Conservation (phyloP, 208 protist genomes). For the Acanthamoeba royreba region DNA sequence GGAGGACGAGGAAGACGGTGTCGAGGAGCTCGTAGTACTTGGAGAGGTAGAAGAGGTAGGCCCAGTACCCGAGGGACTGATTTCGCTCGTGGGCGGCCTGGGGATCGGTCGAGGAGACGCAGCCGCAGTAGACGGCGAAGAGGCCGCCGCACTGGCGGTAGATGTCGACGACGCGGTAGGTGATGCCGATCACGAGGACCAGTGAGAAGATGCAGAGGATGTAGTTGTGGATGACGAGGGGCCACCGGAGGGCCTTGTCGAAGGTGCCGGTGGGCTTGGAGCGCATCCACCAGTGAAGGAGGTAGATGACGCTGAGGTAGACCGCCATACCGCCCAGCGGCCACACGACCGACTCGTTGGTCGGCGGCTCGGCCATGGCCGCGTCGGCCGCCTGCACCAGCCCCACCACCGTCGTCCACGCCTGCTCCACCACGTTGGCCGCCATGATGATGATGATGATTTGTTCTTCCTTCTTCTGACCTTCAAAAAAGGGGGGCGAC, state of each 20-base stretch:
- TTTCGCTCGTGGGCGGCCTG: not conserved
- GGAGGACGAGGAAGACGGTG: constrained; percentile 41
- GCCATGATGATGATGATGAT: no score
- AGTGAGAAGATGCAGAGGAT: not conserved
- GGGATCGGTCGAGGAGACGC: no score
- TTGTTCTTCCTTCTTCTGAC: no score
- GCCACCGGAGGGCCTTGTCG: not conserved
- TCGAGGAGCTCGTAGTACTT: constrained; percentile 54
- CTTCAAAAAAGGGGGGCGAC: no score
- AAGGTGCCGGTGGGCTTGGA: not conserved
- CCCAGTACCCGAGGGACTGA: not conserved
- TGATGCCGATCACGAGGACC: not conserved
- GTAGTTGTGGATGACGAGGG: not conserved
- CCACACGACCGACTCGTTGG: not conserved
- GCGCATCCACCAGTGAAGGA: not conserved
- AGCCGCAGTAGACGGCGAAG: not conserved
- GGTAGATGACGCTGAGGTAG: not conserved
- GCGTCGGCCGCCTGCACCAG: not conserved
- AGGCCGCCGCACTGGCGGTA: not conserved
- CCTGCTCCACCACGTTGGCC: not conserved
- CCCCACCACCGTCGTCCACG: not conserved
- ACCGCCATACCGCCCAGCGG: not conserved
- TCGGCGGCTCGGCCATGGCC: not conserved
- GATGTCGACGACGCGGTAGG: not conserved
- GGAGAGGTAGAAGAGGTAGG: constrained; percentile 25